A percentile compares a stretch with the other conserved stretches of the same genome.
These are phyloP conservation scores for Russula sp. DNA, from an alignment of 768 basidiomycete species.

Conservation along the genomic window DNA sequence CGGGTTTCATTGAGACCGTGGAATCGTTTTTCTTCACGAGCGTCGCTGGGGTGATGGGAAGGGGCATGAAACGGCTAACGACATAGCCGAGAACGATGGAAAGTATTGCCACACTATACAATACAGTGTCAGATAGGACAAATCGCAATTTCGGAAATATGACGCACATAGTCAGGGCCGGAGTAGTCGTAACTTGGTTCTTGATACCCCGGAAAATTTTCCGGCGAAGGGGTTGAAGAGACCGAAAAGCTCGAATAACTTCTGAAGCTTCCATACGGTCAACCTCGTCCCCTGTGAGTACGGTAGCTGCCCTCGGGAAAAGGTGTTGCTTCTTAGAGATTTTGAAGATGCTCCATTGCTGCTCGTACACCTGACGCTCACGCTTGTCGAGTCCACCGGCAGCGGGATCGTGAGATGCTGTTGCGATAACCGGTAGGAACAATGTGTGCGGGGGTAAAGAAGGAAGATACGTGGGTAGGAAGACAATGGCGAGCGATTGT, in stretches of 20 bases:
- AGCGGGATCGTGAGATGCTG: conserved; percentile 31
- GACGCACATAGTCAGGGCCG: conserved; percentile 66
- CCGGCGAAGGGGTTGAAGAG: conserved; percentile 27
- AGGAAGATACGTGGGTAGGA: conserved; percentile 50
- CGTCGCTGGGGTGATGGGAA: conserved; percentile 40
- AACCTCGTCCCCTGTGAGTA: conserved; percentile 23
- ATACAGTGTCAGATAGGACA: conserved; percentile 13
- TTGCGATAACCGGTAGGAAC: conserved; percentile 56
- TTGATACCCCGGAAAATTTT: conserved; percentile 37
- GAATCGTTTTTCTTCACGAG: conserved; percentile 29
- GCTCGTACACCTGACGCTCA: conserved; percentile 36
- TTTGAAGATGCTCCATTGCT: conserved; percentile 36
- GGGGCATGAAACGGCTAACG: conserved; percentile 37
- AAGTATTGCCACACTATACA: conserved; percentile 60
- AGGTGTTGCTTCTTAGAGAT: conserved; percentile 33
- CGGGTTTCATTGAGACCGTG: conserved; percentile 8
- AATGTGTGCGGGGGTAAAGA: conserved; percentile 42
- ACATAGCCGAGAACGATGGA: conserved; percentile 60
- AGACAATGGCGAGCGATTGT: conserved; percentile 67
- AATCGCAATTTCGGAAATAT: neutral
- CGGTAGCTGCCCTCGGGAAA: conserved; percentile 35
- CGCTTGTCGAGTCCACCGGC: conserved; percentile 29
- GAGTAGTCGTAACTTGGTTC: conserved; percentile 49
- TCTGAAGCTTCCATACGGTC: conserved; percentile 23
- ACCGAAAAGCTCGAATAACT: conserved; percentile 23